Base-by-base conservation (phyloP, 176 grass and related monocot genomes). In the Triticum timopheevii region DNA sequence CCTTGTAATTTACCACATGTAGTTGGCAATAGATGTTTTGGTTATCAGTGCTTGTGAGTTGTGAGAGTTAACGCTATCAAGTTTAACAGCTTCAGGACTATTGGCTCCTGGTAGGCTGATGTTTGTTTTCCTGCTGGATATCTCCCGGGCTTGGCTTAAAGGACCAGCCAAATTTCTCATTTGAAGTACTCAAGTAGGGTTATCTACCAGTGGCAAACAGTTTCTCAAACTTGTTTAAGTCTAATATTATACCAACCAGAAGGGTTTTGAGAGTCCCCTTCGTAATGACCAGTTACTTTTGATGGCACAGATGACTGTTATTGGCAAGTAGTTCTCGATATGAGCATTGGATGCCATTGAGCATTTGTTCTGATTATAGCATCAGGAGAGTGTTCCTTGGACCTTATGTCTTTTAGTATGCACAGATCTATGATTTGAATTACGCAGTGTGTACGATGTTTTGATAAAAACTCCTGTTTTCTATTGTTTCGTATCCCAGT, bases 301-400 rank as follows among this genome's bases (percentile, higher is more conserved):
- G 19, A 59, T 7, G 56, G 56, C 19, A 59, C 19, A 22, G 56
- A 59, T 22, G 56, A 20, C 17, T 59, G 56, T 4, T 25, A 64
- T 17, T 3, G 25, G 47, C n/a, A 54, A 79, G 61, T 88, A 28
- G n/a, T 31, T 86, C 22, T 42, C 42, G 47, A n/a, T 75, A 36
- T 10, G n/a, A 62, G n/a, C 33, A 63, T 73, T 45, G 20, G 54
- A 74, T 73, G 13, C 3, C 58, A 44, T 80, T 66, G 61, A 40
- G 15, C 61, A 81, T 86, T 82, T 82, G 4, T 52, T 86, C 12
- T 82, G 63, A 82, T 83, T 39, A 23, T 77, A 70, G 54, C 28
- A 65, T 82, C 22, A 56, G 23, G 42, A 17, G 24, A 56, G 22
- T 47, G 74, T 78, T 70, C 15, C 19, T 40, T 65, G 59, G 10